Evolutionary conservation across 2,329 filamentous ascomycete genomes (phyloP), one percentile per base, ranked within the genome.

Genomic region (Nakataea oryzae): DNA sequence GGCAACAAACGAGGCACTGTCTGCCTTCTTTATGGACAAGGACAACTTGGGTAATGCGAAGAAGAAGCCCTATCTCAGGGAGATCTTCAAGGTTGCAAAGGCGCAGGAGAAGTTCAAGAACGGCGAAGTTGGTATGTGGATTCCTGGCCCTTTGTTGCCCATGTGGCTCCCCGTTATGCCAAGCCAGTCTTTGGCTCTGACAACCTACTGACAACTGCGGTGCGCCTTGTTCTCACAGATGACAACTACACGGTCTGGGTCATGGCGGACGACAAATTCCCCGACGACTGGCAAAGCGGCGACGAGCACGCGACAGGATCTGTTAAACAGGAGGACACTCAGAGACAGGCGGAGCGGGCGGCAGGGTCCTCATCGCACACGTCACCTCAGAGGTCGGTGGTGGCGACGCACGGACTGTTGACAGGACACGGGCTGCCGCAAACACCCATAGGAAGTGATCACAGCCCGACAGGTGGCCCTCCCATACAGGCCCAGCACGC

Each of bases 81-180:
- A 87, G 67, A 81, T 87, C 11, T 87, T 88, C 74, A 82, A 80
- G 64, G 78, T 88, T 32, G 85, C 85, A 0, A 78, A 73, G 62
- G 71, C 75, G 32, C 81, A 88, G 65, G 83, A 86, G 68, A 75
- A 80, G 5, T 86, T 73, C 67, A 80, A 75, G 65, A 78, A 80
- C 56, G 79, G 78, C 29, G 82, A 85, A 67, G 81, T 86, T 60
- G 84, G 85, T 86, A 71, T 65, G 78, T 47, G 13, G 24, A 13
- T 5, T 56, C 21, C 27, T 14, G 50, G 12, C 27, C 14, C 30
- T 32, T 2, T 24, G 6, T 58, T 28, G 54, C 54, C n/a, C 1
- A 28, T 28, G 17, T 2, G 8, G 14, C 34, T 41, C 34, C 30
- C 7, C 30, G 26, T 41, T 14, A 6, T 12, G 24, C 27, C 30